A percentile compares a stretch with the other conserved stretches of the same genome.
Evolutionary conservation across 1,284 basidiomycete species (phyloP).

Genomic region (Papiliotrema nemorosa): DNA sequence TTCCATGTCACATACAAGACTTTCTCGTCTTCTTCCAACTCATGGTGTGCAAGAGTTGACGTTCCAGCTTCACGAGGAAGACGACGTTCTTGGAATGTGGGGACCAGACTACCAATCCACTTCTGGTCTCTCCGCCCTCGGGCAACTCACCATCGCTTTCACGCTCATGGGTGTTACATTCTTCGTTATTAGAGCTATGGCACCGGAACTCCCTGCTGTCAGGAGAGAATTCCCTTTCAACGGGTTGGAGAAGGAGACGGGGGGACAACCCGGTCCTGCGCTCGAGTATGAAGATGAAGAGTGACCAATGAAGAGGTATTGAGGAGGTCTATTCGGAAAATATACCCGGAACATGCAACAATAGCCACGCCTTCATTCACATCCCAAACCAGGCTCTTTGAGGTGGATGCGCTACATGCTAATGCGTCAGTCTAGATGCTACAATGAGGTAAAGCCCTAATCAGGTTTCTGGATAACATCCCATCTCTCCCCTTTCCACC

Average conservation of each 20-base stretch:
- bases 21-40: neutral
- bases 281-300: slow-evolving; percentile 42
- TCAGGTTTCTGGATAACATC: slow-evolving; percentile 5
- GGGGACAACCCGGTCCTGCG: slow-evolving; percentile 27
- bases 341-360: neutral
- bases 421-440: neutral
- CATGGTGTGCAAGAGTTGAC: neutral
- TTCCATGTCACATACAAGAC: neutral
- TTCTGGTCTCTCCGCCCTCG: slow-evolving; percentile 29
- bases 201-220: slow-evolving; percentile 31
- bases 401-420: neutral
- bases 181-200: slow-evolving; percentile 29
- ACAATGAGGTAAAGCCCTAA: neutral
- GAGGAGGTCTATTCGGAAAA: neutral
- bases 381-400: neutral
- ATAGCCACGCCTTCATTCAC: neutral
- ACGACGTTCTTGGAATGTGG: slow-evolving; percentile 83
- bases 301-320: too few relatives aligned
- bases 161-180: slow-evolving; percentile 32
- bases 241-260: slow-evolving; percentile 45
- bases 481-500: slow-evolving; percentile 2
- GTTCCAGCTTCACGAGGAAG: slow-evolving; percentile 70
- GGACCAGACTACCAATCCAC: slow-evolving; percentile 64
- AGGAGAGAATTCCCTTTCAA: slow-evolving; percentile 44
- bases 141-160: slow-evolving; percentile 35